Evolutionary conservation across 2,329 filamentous ascomycete species (phyloP).

Genomic region (Monilinia aucupariae): DNA sequence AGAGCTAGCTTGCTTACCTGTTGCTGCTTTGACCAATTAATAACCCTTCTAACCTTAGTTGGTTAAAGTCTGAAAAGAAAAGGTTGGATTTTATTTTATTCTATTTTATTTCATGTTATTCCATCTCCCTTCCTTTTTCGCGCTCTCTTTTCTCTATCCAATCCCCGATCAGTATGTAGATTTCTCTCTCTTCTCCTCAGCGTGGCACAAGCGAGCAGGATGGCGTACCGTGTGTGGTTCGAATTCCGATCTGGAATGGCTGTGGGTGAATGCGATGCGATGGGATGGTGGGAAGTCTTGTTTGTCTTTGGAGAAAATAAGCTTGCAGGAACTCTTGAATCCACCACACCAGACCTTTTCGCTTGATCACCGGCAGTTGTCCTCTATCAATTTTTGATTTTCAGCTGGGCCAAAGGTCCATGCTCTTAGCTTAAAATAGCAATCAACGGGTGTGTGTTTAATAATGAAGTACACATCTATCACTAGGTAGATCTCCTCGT

Average conservation of each 20-base stretch:
- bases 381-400: not conserved
- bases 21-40: slow-evolving; percentile 1
- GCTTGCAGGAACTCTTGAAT: slow-evolving; percentile 2
- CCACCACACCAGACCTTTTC: not conserved
- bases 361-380: slow-evolving; percentile 2
- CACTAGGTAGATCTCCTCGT: too few relatives aligned
- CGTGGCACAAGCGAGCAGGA: slow-evolving; percentile 4
- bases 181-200: not conserved
- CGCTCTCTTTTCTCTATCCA: too few relatives aligned
- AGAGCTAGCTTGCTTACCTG: slow-evolving; percentile 6
- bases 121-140: not conserved
- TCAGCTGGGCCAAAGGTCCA: not conserved
- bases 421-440: not conserved
- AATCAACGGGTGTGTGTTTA: not conserved
- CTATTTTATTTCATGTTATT: not conserved
- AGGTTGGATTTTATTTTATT: slow-evolving; percentile 1
- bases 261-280: not conserved
- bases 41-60: not conserved
- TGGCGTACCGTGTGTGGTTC: not conserved
- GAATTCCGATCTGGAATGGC: slow-evolving; percentile 10
- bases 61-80: not conserved
- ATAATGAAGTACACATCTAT: not conserved
- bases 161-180: too few relatives aligned
- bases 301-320: slow-evolving; percentile 6
- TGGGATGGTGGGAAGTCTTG: not conserved